phyloP scores from a whole-genome alignment of 106 monocot species.

The Platanthera guangdongensis region DNA sequence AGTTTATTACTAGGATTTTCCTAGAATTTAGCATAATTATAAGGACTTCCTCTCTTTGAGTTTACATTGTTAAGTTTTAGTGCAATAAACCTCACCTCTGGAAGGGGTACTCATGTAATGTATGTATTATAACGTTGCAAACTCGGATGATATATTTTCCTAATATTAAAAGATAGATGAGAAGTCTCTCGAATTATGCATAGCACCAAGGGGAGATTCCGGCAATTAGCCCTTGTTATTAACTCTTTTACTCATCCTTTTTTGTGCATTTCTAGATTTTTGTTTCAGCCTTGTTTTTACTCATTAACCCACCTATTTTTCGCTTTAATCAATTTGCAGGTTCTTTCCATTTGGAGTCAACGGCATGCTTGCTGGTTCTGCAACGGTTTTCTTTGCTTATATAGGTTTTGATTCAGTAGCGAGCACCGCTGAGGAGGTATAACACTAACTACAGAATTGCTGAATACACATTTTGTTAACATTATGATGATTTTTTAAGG shows the following conservation, averaged over 20 bases:
- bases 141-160: no score
- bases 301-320: neutral
- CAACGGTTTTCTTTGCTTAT: slow-evolving; percentile 89
- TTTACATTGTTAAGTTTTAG: no score
- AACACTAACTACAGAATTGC: neutral
- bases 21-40: no score
- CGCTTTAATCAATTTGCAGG: slow-evolving; percentile 22
- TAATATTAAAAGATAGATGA: no score
- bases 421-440: slow-evolving; percentile 94
- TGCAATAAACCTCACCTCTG: no score
- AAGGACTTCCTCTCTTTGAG: no score
- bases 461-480: neutral
- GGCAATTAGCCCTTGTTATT: no score
- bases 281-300: neutral
- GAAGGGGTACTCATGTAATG: no score
- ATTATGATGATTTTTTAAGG: no score
- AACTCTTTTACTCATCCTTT: neutral
- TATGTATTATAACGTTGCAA: no score
- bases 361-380: slow-evolving; percentile 91
- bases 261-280: neutral
- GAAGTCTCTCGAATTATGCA: no score
- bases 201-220: no score
- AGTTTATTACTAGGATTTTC: neutral
- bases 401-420: slow-evolving; percentile 94
- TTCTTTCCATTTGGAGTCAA: slow-evolving; percentile 84